Base-by-base conservation (phyloP, 2,329 filamentous ascomycete species). In the Cyphellophora europaea region DNA sequence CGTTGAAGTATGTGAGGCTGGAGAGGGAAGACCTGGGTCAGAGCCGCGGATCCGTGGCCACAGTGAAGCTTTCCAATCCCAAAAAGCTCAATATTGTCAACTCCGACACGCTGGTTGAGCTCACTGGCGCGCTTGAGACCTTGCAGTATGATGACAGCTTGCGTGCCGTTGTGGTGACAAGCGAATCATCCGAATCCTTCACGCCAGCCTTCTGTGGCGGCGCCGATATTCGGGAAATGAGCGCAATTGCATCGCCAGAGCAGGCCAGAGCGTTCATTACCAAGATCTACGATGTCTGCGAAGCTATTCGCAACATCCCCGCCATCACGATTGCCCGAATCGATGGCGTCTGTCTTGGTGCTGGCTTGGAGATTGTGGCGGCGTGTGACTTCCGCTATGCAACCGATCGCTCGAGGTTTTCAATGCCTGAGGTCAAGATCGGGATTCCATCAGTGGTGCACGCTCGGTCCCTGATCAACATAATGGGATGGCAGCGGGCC, bases 191-290 rank as follows among this genome's bases (percentile, higher is more conserved):
- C 10, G 12, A 16, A 54, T 79, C 79, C 57, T 91, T 84, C 41
- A 93, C 85, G 66, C 93, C 86, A 63, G 87, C 88, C 50, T 94
- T 93, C 69, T 91, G 84, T 63, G 82, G 80, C 52, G 93, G 86
- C 44, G 88, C 88, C 52, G 89, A 93, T 59, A 84, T 88, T 36
- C 87, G 94, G 54, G 89, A 95, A 27, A 55, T 54, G 50, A 39
- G 42, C 6, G n/a, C n/a, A 2, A 21, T 55, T 17, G 29, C 43
- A 6, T 43, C 35, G 11, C 52, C 37, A 27, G 40, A 28, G 11
- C 47, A 56, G 6, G 61, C 61, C 2, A 38, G 50, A 8, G 30
- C 27, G 2, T 62, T 63, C 49, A 64, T 63, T 35, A 47, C 42
- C 5, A 42, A 40, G 10, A 45, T 61, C 11, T 55, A 57, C 32